Evolutionary conservation across 352 stramenopile species (phyloP).

Genomic region (Thraustochytrium sp.): DNA sequence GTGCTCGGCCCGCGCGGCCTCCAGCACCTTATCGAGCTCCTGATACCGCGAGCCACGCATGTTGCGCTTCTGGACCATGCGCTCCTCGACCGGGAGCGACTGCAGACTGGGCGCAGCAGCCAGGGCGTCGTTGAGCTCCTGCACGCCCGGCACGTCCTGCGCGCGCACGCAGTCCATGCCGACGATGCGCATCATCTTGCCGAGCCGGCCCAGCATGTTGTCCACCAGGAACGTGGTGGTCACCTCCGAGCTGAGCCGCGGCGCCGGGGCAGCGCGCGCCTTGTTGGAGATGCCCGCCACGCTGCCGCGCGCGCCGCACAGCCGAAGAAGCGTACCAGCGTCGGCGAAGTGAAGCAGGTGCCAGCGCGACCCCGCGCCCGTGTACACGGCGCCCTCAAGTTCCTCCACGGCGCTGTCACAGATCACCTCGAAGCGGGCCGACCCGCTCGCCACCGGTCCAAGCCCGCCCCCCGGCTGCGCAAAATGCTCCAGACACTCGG

Average conservation of each 20-base stretch:
- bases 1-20: not conserved
- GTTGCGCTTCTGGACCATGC: not conserved
- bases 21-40: not conserved
- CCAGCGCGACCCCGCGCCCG: not conserved
- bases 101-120: not conserved
- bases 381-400: not conserved
- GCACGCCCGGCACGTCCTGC: not conserved
- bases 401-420: not conserved
- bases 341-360: not conserved
- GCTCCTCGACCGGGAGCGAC: not conserved
- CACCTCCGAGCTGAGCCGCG: not conserved
- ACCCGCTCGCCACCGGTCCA: not conserved
- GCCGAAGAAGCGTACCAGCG: not conserved
- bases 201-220: constrained; percentile 29
- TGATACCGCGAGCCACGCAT: not conserved
- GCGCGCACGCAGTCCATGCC: constrained; percentile 16
- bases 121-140: not conserved
- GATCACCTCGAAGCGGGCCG: not conserved
- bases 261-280: not conserved
- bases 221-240: constrained; percentile 11
- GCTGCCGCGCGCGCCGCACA: not conserved
- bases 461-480: not conserved
- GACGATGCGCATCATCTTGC: constrained; percentile 38
- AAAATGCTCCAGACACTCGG: constrained; percentile 2
- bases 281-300: not conserved